phyloP scores from a whole-genome alignment of 371 early-diverging fungal genomes.

The Mucor plumbeus region DNA sequence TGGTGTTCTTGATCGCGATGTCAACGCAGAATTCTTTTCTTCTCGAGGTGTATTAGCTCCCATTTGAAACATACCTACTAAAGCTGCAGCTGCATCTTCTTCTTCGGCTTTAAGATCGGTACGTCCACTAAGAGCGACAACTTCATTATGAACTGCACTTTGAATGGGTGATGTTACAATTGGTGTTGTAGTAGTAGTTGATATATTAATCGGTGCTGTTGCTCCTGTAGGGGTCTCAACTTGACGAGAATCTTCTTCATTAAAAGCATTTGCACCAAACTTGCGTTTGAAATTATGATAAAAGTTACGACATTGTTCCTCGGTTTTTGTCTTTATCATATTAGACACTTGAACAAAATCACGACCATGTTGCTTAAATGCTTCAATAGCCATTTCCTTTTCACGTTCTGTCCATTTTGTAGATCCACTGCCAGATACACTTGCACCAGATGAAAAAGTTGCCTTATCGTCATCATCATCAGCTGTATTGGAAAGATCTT shows the following conservation, averaged over 20 bases:
- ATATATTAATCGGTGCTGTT: no score
- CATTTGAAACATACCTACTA: constrained; percentile 57
- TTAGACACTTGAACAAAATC: constrained; percentile 76
- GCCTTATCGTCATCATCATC: constrained; percentile 42
- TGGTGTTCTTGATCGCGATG: constrained; percentile 25
- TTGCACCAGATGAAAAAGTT: not conserved
- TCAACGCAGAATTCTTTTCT: not conserved
- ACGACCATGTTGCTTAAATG: constrained; percentile 72
- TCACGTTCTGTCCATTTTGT: constrained; percentile 79
- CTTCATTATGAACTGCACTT: not conserved
- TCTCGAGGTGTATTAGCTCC: constrained; percentile 32
- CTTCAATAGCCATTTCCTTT: constrained; percentile 75
- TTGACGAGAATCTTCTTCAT: constrained; percentile 44
- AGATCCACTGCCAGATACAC: not conserved
- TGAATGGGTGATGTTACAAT: not conserved
- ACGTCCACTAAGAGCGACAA: constrained; percentile 26
- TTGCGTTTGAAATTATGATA: constrained; percentile 78
- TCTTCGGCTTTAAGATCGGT: constrained; percentile 54
- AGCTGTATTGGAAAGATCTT: not conserved
- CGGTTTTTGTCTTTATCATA: constrained; percentile 78
- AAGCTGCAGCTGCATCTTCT: constrained; percentile 58
- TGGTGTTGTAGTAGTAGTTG: not conserved
- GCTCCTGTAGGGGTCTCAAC: not conserved
- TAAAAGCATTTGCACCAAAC: constrained; percentile 66
- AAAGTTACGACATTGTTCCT: constrained; percentile 82